Base-by-base conservation (phyloP, 768 basidiomycete genomes). In the Tricholoma sp. region DNA sequence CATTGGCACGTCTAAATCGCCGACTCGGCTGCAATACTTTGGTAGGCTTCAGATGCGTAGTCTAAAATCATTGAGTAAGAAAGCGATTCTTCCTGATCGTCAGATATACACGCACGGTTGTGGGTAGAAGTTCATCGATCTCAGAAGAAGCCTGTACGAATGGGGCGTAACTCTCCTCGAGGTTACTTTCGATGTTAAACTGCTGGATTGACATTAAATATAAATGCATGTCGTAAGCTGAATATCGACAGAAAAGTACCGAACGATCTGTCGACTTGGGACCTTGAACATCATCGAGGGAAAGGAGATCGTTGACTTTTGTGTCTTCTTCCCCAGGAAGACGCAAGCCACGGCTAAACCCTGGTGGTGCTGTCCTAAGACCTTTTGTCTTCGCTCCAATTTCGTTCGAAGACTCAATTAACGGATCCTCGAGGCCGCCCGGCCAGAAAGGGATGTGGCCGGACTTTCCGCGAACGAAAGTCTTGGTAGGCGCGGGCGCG, bases 361-460 rank as follows among this genome's bases (percentile, higher is more conserved):
- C 94, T 35, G 95, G 95, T 18, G 93, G 85, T 54, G 93, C 71
- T 8, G 82, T 86, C 65, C 84, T 79, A 49, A 94, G 71, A 12
- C 79, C 79, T 55, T 79, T 80, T 10, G 68, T 64, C 21, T 70
- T 64, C 31, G 70, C 66, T 22, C 61, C 65, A 41, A 64, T 59
- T 3, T 67, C 69, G 47, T 72, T 67, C 4, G 65, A 67, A 12
- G 72, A 57, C 39, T 76, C 74, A 29, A 73, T 64, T 4, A 80
- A 64, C 2, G 78, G 74, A 61, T 87, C 86, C 43, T 92, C 93
- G 9, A 98, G 75, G 2, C 97, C 97, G 47, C 97, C 97, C 5
- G 97, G 97, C 74, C 86, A 82, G 71, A 98, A 98, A 1, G 97
- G 97, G 8, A 95, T 83, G 72, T 95, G 84, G 45, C 89, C 89